A percentile compares a stretch with the other conserved stretches of the same genome.
phyloP scores from a whole-genome alignment of 805 yeast species.

The Barnettozyma siamensis region DNA sequence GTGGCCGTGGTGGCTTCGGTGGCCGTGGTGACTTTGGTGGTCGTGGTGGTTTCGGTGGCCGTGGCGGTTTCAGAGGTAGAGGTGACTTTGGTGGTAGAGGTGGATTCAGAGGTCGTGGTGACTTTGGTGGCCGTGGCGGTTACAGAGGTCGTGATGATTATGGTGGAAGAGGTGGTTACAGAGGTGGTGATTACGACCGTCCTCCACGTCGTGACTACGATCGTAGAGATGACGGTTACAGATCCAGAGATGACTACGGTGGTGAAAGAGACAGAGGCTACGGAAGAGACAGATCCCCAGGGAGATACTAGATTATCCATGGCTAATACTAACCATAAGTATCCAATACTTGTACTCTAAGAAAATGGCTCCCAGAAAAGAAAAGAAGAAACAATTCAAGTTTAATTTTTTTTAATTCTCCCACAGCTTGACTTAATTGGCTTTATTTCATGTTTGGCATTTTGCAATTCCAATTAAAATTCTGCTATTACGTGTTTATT shows the following conservation, averaged over 20 bases:
- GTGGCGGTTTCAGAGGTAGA: slow-evolving; percentile 24
- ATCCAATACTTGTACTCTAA: background rate
- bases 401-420: too few species aligned
- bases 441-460: too few species aligned
- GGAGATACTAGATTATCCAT: slow-evolving; percentile 45
- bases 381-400: too few species aligned
- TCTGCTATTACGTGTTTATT: background rate
- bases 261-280: slow-evolving; percentile 37
- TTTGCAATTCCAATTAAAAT: too few species aligned
- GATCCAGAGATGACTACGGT: slow-evolving; percentile 35
- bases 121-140: slow-evolving; percentile 4
- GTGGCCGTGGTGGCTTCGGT: slow-evolving; percentile 31
- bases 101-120: slow-evolving; percentile 5
- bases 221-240: slow-evolving; percentile 12
- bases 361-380: background rate
- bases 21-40: slow-evolving; percentile 41
- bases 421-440: too few species aligned
- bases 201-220: slow-evolving; percentile 12
- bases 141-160: slow-evolving; percentile 8
- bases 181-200: slow-evolving; percentile 17
- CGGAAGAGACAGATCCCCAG: slow-evolving; percentile 72
- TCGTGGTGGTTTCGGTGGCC: slow-evolving; percentile 24
- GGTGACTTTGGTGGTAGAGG: slow-evolving; percentile 4
- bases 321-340: background rate
- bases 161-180: slow-evolving; percentile 21